Evolutionary conservation across 352 stramenopile species (phyloP), one percentile per base, ranked within the genome.

Genomic region (Discostella stelligera): DNA sequence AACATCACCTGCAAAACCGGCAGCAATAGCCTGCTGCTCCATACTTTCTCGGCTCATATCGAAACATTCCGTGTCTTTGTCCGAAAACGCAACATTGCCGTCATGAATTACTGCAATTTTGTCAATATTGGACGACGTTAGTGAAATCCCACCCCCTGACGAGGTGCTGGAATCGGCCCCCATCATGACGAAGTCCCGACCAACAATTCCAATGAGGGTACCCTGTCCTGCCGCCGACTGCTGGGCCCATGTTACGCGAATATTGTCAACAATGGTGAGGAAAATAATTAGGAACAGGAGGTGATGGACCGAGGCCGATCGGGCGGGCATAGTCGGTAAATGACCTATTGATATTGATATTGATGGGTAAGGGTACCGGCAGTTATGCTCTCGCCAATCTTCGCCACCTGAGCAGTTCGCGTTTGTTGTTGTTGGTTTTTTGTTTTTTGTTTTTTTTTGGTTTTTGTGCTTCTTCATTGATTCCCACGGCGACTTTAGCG

Each of bases 161-260:
- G 62, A 79, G 0, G 83, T 71, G 48, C 67, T 82, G 0, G 86
- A 88, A 76, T 92, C 86, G 2, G 86, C 86, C 54, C 76, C 87
- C 62, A 92, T 72, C 72, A 92, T 75, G 9, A 92, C 58, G 63
- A 90, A 92, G 79, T 92, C 87, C 18, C 77, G 75, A 16, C 87
- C 87, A 9, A 87, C 78, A 53, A 92, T 81, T 6, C 74, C 87
- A 37, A 92, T 84, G 30, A 92, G 55, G 9, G 79, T 86, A 46
- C 84, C 79, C 52, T 83, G 79, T 8, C 79, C 79, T 10, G 79
- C 79, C 41, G 74, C 68, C 9, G 79, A 86, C 62, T 81, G 73
- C 48, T 81, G 73, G 1, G 65, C 73, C 21, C 53, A 60, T 60
- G 23, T 18, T 44, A 44, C 37, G 16, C 25, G 20, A 13, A 60